These are phyloP conservation scores for Saccharum spontaneum DNA, from an alignment of 176 grass and related monocot species.

Conservation along the genomic window DNA sequence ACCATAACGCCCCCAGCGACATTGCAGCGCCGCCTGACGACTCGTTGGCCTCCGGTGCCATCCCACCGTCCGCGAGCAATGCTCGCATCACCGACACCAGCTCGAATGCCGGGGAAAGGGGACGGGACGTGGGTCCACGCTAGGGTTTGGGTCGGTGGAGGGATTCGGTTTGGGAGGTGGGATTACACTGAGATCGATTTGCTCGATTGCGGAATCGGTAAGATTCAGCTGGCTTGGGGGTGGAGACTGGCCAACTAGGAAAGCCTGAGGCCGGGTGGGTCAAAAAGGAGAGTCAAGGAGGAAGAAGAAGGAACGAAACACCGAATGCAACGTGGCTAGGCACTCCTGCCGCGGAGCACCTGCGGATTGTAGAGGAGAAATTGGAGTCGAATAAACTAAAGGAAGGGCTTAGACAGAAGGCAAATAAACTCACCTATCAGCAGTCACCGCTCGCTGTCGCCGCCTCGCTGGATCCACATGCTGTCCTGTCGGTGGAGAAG, in stretches of 20 bases:
- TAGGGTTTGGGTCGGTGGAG: constrained; percentile 37
- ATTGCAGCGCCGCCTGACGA: constrained; percentile 24
- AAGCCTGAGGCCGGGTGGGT: constrained; percentile 6
- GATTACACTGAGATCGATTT: not conserved
- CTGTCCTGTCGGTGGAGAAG: too few relatives aligned
- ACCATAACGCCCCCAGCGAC: constrained; percentile 38
- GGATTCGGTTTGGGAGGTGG: not conserved
- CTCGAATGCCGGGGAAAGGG: not conserved
- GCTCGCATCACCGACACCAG: constrained; percentile 25
- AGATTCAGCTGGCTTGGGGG: too few relatives aligned
- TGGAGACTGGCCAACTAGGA: too few relatives aligned
- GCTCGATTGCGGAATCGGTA: too few relatives aligned
- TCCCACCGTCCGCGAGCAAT: constrained; percentile 39
- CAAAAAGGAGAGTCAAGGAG: constrained; percentile 20
- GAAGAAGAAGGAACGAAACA: not conserved
- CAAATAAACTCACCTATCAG: too few relatives aligned
- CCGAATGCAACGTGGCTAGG: not conserved
- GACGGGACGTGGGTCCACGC: not conserved
- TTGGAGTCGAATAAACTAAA: too few relatives aligned
- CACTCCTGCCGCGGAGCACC: too few relatives aligned
- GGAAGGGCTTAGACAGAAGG: too few relatives aligned
- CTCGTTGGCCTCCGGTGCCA: constrained; percentile 46
- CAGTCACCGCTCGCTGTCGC: too few relatives aligned
- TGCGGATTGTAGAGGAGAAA: too few relatives aligned
- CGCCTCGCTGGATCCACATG: too few relatives aligned